Evolutionary conservation across 768 basidiomycete species (phyloP).

Genomic region (Symmetrospora coprosmae): DNA sequence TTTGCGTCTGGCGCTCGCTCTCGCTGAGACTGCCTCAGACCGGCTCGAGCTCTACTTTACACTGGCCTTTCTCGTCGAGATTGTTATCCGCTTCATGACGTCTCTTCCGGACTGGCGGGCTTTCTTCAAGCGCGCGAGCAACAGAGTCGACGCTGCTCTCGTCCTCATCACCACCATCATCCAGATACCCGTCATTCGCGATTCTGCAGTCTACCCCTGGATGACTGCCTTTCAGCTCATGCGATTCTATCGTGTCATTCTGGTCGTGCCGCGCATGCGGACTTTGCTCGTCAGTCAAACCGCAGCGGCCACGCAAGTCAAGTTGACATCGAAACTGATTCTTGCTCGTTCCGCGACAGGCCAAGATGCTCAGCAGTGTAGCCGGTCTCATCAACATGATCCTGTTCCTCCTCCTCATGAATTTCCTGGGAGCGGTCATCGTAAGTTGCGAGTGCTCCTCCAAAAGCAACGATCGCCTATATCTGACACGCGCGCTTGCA

Average conservation of each 20-base stretch:
- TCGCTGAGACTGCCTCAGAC: constrained; percentile 38
- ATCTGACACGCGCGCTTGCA: constrained; percentile 7
- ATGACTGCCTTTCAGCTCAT: constrained; percentile 71
- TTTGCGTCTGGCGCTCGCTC: too few relatives aligned
- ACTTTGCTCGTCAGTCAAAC: constrained; percentile 58
- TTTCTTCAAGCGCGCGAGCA: constrained; percentile 50
- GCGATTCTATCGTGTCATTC: constrained; percentile 80
- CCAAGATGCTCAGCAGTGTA: constrained; percentile 81
- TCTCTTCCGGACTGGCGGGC: constrained; percentile 67
- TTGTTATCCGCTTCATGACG: constrained; percentile 56
- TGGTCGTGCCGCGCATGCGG: constrained; percentile 79
- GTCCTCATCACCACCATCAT: constrained; percentile 64
- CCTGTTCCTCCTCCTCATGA: constrained; percentile 73
- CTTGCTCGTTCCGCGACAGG: constrained; percentile 44
- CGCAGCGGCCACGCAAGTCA: neutral
- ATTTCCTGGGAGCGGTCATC: constrained; percentile 68
- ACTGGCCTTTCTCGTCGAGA: constrained; percentile 74
- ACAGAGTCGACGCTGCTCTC: constrained; percentile 61
- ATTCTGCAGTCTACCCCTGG: constrained; percentile 63
- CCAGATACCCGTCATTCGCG: constrained; percentile 63
- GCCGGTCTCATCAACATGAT: constrained; percentile 82
- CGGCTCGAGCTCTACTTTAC: constrained; percentile 64
- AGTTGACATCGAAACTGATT: constrained; percentile 12
- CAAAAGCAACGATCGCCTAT: neutral
- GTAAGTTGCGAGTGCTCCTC: constrained; percentile 32